phyloP scores from a whole-genome alignment of 352 stramenopile genomes.

The Phytophthora colocasiae region DNA sequence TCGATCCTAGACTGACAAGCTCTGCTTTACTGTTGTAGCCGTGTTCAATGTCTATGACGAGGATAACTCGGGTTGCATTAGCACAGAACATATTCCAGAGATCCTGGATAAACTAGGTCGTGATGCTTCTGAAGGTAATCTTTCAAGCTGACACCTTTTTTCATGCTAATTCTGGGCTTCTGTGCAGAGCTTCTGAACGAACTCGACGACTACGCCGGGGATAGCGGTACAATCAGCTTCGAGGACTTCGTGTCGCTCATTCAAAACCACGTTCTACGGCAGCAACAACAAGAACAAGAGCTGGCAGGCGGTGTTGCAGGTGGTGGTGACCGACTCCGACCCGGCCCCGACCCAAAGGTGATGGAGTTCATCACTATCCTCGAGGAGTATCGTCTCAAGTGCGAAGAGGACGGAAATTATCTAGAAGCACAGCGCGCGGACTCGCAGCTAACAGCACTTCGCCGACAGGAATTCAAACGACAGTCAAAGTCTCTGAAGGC shows the following conservation, averaged over 20 bases:
- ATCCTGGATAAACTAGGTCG: slow-evolving; percentile 81
- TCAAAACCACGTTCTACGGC: slow-evolving; percentile 39
- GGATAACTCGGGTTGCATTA: slow-evolving; percentile 59
- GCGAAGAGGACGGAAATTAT: slow-evolving; percentile 95
- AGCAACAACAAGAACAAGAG: slow-evolving; percentile 51
- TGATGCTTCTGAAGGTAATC: slow-evolving; percentile 68
- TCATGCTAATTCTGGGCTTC: neutral
- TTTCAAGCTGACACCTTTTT: neutral
- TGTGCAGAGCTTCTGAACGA: slow-evolving; percentile 71
- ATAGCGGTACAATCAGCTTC: slow-evolving; percentile 65
- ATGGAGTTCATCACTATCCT: slow-evolving; percentile 94
- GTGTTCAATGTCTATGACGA: slow-evolving; percentile 86
- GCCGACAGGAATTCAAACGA: slow-evolving; percentile 92
- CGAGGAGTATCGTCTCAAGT: slow-evolving; percentile 95
- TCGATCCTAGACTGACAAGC: slow-evolving; percentile 1
- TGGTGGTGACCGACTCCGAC: slow-evolving; percentile 48
- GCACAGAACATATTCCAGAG: slow-evolving; percentile 70
- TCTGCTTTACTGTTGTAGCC: slow-evolving; percentile 36
- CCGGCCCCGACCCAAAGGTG: slow-evolving; percentile 91
- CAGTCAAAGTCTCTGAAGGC: slow-evolving; percentile 93
- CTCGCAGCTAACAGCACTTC: slow-evolving; percentile 86
- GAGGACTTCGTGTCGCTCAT: slow-evolving; percentile 74
- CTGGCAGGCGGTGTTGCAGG: slow-evolving; percentile 33
- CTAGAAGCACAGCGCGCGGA: slow-evolving; percentile 92
- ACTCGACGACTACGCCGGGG: slow-evolving; percentile 63